Conservation (phyloP, 352 stramenopile species). For the Pythium coloratum region DNA sequence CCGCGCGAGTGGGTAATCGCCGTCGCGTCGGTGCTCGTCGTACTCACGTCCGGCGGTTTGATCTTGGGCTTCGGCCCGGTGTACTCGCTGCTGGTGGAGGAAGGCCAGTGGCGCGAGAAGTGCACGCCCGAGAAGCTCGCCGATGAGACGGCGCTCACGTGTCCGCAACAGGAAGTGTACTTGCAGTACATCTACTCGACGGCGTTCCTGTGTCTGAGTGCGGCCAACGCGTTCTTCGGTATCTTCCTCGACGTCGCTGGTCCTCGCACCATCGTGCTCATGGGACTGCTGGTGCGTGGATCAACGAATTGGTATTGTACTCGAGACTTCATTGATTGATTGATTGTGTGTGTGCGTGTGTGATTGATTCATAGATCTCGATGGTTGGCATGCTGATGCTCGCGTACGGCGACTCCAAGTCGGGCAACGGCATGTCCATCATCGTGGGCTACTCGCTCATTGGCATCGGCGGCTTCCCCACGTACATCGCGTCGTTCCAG, state of each 20-base stretch:
- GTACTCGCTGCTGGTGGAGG: slow-evolving; percentile 59
- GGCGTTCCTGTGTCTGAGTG: slow-evolving; percentile 46
- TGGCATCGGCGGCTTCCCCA: slow-evolving; percentile 55
- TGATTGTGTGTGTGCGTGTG: too few relatives aligned
- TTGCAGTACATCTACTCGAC: slow-evolving; percentile 65
- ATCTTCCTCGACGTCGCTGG: slow-evolving; percentile 47
- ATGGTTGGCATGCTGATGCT: not conserved
- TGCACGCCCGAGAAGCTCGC: slow-evolving; percentile 24
- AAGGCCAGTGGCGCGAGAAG: slow-evolving; percentile 61
- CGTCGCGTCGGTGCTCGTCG: slow-evolving; percentile 32
- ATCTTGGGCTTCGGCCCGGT: slow-evolving; percentile 75
- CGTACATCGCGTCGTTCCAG: slow-evolving; percentile 72
- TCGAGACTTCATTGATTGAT: too few relatives aligned
- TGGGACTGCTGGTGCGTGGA: not conserved
- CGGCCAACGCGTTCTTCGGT: slow-evolving; percentile 47
- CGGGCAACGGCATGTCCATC: slow-evolving; percentile 44
- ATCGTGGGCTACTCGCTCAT: slow-evolving; percentile 67
- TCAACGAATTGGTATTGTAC: too few relatives aligned
- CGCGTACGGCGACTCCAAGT: slow-evolving; percentile 48
- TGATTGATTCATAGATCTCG: not conserved
- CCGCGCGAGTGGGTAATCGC: slow-evolving; percentile 25
- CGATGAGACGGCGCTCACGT: slow-evolving; percentile 21
- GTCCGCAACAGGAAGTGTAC: slow-evolving; percentile 56
- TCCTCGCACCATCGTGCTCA: slow-evolving; percentile 21
- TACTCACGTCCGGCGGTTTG: slow-evolving; percentile 50